A percentile compares a stretch with the other conserved stretches of the same genome.
These are phyloP conservation scores for Spinacia oleracea DNA, from an alignment of 179 eudicot genomes.

Conservation along the genomic window DNA sequence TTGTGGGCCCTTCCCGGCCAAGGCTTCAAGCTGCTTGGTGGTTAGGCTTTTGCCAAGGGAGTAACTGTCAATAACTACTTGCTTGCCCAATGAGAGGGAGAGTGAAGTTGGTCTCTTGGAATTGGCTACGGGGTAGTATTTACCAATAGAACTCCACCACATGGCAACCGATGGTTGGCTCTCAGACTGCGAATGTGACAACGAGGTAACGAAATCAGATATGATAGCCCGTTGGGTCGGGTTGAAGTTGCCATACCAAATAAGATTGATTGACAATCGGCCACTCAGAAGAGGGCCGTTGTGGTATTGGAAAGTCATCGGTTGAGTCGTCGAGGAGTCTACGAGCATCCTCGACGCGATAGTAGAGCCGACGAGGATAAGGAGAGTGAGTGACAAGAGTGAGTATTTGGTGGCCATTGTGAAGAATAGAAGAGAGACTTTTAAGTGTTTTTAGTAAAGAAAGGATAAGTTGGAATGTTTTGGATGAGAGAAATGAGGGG, in stretches of 20 bases:
- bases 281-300: constrained; percentile 58
- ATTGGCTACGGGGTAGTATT: constrained; percentile 26
- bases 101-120: constrained; percentile 6
- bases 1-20: constrained; percentile 11
- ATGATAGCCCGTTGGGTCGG: constrained; percentile 50
- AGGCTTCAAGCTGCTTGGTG: constrained; percentile 2
- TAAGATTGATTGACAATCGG: constrained; percentile 46
- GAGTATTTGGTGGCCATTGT: background rate
- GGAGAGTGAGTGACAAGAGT: background rate
- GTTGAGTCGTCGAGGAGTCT: constrained; percentile 13
- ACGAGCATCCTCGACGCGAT: constrained; percentile 22
- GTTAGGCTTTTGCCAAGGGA: constrained; percentile 29
- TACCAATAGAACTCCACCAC: constrained; percentile 35
- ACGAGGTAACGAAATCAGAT: constrained; percentile 53
- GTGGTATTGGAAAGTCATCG: constrained; percentile 45
- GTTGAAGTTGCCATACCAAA: constrained; percentile 74
- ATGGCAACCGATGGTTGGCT: constrained; percentile 30
- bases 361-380: background rate
- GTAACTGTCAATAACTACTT: constrained; percentile 25
- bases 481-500: background rate
- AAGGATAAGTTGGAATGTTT: background rate
- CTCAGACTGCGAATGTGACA: constrained; percentile 26
- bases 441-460: background rate
- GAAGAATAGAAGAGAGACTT: too few relatives aligned
- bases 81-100: constrained; percentile 24